Evolutionary conservation across 2,329 filamentous ascomycete species (phyloP).

Genomic region (Alternaria triticimaculans): DNA sequence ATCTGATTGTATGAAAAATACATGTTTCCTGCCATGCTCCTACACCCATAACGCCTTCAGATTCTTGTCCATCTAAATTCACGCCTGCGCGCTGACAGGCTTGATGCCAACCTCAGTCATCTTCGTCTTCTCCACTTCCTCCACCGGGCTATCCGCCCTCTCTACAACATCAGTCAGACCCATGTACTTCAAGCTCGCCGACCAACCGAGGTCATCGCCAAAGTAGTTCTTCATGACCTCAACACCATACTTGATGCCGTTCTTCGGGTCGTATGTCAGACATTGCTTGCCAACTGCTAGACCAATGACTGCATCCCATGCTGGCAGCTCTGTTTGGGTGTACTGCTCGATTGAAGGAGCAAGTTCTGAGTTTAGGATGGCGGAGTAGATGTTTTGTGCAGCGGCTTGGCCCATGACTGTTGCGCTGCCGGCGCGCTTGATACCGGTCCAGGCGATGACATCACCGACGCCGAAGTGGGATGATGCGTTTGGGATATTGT

Average conservation of each 20-base stretch:
- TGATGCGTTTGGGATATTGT: slow-evolving; percentile 62
- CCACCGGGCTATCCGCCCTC: slow-evolving; percentile 19
- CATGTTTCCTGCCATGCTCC: not conserved
- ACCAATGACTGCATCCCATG: slow-evolving; percentile 65
- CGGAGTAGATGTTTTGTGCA: slow-evolving; percentile 62
- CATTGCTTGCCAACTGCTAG: slow-evolving; percentile 74
- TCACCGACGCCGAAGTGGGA: slow-evolving; percentile 75
- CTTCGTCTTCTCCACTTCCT: slow-evolving; percentile 25
- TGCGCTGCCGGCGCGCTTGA: slow-evolving; percentile 79
- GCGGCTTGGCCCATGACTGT: slow-evolving; percentile 75
- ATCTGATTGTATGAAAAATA: not conserved
- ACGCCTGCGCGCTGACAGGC: slow-evolving; percentile 35
- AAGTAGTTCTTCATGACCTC: slow-evolving; percentile 71
- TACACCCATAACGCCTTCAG: not conserved
- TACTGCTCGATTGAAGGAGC: slow-evolving; percentile 21
- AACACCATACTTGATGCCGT: slow-evolving; percentile 65
- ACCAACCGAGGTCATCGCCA: slow-evolving; percentile 68
- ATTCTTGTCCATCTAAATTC: not conserved
- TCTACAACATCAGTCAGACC: slow-evolving; percentile 44
- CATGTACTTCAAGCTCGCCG: slow-evolving; percentile 43
- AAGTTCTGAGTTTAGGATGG: slow-evolving; percentile 45
- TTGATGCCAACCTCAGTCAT: slow-evolving; percentile 40
- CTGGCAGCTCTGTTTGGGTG: slow-evolving; percentile 33
- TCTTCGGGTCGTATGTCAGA: slow-evolving; percentile 65
- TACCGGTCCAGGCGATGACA: slow-evolving; percentile 73